A percentile compares a stretch with the other conserved stretches of the same genome.
Conservation (phyloP, 208 protist genomes). For the Strigomonas culicis region DNA sequence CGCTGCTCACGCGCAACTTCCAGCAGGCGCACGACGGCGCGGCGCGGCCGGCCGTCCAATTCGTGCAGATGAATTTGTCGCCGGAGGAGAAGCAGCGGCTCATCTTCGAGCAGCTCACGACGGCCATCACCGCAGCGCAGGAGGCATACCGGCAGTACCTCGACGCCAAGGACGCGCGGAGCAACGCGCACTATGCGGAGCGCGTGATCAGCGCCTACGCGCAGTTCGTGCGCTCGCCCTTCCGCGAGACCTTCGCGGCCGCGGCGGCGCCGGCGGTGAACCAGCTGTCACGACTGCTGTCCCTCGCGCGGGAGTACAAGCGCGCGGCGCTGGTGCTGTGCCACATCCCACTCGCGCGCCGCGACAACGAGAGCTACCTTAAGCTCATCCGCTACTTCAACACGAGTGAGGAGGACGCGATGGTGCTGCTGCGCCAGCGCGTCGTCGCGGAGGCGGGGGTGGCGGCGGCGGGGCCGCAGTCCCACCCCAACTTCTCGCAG, state of each 20-base stretch:
- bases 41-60: not conserved
- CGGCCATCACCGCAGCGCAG: slow-evolving; percentile 31
- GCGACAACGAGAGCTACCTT: slow-evolving; percentile 57
- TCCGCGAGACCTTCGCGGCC: slow-evolving; percentile 67
- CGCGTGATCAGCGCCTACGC: slow-evolving; percentile 75
- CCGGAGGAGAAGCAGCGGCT: slow-evolving; percentile 69
- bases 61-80: slow-evolving; percentile 52
- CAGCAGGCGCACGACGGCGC: not conserved
- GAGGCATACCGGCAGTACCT: slow-evolving; percentile 15
- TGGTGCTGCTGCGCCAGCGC: slow-evolving; percentile 44
- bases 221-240: slow-evolving; percentile 71
- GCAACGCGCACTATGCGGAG: slow-evolving; percentile 10
- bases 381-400: slow-evolving; percentile 58
- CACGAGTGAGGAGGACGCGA: slow-evolving; percentile 59
- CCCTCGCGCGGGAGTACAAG: slow-evolving; percentile 55
- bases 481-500: slow-evolving; percentile 82
- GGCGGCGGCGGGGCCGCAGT: slow-evolving; percentile 8
- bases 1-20: slow-evolving; percentile 85
- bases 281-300: slow-evolving; percentile 60
- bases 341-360: slow-evolving; percentile 62
- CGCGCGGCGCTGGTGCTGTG: slow-evolving; percentile 83
- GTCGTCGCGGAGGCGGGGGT: not conserved
- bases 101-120: slow-evolving; percentile 52
- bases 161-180: not conserved
- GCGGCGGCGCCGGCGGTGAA: slow-evolving; percentile 50